Evolutionary conservation across 1,284 basidiomycete genomes (phyloP).

Genomic region (Cutaneotrichosporon sp.): DNA sequence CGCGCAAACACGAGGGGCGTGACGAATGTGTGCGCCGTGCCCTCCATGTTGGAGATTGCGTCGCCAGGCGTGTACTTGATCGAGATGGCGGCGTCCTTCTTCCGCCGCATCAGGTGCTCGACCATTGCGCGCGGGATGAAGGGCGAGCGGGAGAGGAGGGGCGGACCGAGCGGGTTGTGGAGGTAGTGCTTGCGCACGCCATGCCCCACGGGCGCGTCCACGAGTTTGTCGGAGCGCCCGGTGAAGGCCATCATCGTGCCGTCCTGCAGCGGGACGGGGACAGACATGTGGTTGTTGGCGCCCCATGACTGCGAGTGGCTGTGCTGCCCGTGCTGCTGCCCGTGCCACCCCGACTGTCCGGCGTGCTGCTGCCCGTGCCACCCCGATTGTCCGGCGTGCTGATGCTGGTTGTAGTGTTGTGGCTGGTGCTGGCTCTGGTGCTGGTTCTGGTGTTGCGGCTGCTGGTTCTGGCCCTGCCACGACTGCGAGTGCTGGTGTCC

Average conservation of each 20-base stretch:
- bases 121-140: constrained; percentile 16
- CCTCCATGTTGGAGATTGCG: constrained; percentile 34
- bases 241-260: background rate
- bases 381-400: background rate
- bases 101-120: constrained; percentile 34
- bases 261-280: background rate
- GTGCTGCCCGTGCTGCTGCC: background rate
- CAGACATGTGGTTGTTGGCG: background rate
- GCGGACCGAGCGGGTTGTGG: background rate
- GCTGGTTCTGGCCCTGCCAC: background rate
- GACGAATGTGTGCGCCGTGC: constrained; percentile 32
- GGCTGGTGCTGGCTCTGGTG: background rate
- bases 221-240: background rate
- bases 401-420: background rate
- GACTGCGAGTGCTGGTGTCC: background rate
- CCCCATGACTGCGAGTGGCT: too few species aligned
- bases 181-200: background rate
- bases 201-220: background rate
- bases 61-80: constrained; percentile 29
- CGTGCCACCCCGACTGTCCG: too few species aligned
- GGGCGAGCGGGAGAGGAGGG: constrained; percentile 8
- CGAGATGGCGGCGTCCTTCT: constrained; percentile 30
- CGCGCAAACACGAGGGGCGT: constrained; percentile 25
- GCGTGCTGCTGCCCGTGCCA: too few species aligned
- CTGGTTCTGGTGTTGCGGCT: background rate